Conservation (phyloP, 2,329 filamentous ascomycete genomes). For the Zopfia rhizophila region DNA sequence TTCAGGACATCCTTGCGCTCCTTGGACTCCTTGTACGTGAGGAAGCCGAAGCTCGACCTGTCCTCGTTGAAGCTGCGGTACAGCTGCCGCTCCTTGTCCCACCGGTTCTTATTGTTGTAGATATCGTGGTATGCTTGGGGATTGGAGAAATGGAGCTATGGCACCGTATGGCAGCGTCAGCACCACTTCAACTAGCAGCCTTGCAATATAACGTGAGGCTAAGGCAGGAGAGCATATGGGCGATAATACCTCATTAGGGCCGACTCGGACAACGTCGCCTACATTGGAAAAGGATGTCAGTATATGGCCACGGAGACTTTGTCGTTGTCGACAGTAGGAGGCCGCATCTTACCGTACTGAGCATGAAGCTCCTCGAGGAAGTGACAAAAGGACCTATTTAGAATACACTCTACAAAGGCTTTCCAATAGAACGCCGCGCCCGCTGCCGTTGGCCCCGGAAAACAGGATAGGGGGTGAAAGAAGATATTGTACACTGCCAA, state of each 20-base stretch:
- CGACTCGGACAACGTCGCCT: slow-evolving; percentile 41
- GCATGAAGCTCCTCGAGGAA: slow-evolving; percentile 37
- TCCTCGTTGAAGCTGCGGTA: slow-evolving; percentile 56
- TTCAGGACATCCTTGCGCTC: slow-evolving; percentile 55
- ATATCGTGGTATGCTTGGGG: slow-evolving; percentile 57
- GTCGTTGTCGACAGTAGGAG: background rate
- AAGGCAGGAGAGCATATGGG: background rate
- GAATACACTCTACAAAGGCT: slow-evolving; percentile 40
- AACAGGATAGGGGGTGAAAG: slow-evolving; percentile 55
- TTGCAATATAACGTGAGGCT: background rate
- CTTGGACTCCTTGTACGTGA: slow-evolving; percentile 53
- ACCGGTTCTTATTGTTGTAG: slow-evolving; percentile 54
- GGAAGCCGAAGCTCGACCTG: slow-evolving; percentile 55
- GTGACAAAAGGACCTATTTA: slow-evolving; percentile 40
- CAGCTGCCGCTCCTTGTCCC: slow-evolving; percentile 54
- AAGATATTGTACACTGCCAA: slow-evolving; percentile 53
- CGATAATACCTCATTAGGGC: slow-evolving; percentile 38
- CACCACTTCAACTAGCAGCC: background rate
- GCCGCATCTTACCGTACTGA: slow-evolving; percentile 34
- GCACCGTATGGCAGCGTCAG: slow-evolving; percentile 2
- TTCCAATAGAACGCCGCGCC: slow-evolving; percentile 38
- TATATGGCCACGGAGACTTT: background rate
- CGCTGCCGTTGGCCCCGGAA: slow-evolving; percentile 53
- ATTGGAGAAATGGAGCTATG: slow-evolving; percentile 56
- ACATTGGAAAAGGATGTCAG: slow-evolving; percentile 15